Evolutionary conservation across 257 asterid species (phyloP).

Genomic region (Fraxinus cuspidata): DNA sequence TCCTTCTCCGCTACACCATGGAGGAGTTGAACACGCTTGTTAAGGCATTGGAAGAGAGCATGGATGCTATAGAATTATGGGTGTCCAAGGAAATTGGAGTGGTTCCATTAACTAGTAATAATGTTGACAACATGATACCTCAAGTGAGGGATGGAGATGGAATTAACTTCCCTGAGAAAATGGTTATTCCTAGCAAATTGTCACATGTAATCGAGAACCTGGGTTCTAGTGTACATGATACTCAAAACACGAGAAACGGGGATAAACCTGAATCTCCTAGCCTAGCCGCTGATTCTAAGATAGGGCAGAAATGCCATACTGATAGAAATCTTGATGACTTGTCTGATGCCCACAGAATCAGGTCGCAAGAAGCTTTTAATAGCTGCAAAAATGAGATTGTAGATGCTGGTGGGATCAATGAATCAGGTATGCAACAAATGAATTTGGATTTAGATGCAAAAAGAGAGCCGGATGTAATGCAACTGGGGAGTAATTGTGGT

Average conservation of each 20-base stretch:
- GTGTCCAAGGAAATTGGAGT: constrained; percentile 22
- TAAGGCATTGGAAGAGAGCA: constrained; percentile 54
- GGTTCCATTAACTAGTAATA: constrained; percentile 5
- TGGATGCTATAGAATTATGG: constrained; percentile 44
- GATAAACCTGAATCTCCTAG: constrained; percentile 15
- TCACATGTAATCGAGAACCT: constrained; percentile 1
- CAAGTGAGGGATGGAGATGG: constrained; percentile 2
- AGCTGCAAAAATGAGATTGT: not conserved
- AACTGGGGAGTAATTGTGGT: constrained; percentile 6
- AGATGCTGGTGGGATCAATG: constrained; percentile 10
- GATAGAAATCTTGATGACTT: constrained; percentile 13
- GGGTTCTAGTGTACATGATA: not conserved
- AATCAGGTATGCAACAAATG: constrained; percentile 2
- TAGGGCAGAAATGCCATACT: constrained; percentile 3
- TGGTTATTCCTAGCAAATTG: not conserved
- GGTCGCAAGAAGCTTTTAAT: not conserved
- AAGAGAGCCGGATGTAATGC: not conserved
- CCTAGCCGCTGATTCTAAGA: constrained; percentile 1
- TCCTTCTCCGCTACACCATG: constrained; percentile 50
- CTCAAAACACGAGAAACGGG: constrained; percentile 1
- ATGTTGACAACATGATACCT: constrained; percentile 7
- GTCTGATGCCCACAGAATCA: constrained; percentile 17
- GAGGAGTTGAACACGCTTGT: constrained; percentile 59
- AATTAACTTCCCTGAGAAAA: not conserved
- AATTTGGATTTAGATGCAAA: constrained; percentile 1